Evolutionary conservation across 176 grass and related monocot genomes (phyloP).

Genomic region (Olyra latifolia): DNA sequence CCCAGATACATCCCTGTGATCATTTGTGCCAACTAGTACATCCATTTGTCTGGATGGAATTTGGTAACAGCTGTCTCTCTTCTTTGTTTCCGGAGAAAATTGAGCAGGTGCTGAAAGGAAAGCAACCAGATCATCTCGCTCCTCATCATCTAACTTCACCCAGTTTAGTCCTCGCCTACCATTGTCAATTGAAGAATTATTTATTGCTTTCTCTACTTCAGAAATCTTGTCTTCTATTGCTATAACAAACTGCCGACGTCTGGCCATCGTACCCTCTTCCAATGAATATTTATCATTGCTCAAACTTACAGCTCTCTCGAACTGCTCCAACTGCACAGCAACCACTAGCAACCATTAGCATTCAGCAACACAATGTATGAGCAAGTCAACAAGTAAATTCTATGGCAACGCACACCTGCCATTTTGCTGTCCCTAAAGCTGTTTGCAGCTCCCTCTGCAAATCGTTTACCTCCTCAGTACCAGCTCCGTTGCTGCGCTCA

Average conservation of each 20-base stretch:
- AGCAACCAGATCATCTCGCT: conserved; percentile 70
- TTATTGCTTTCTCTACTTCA: conserved; percentile 53
- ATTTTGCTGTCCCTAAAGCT: conserved; percentile 89
- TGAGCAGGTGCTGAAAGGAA: conserved; percentile 71
- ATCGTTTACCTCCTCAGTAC: conserved; percentile 46
- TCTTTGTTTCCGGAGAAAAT: conserved; percentile 41
- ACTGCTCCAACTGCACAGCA: conserved; percentile 74
- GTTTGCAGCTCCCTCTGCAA: conserved; percentile 67
- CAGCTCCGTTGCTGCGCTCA: conserved; percentile 34
- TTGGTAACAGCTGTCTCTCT: conserved; percentile 15
- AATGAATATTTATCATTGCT: conserved; percentile 56
- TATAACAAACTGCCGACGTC: conserved; percentile 69
- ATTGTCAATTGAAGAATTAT: conserved; percentile 43
- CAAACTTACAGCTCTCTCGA: conserved; percentile 65
- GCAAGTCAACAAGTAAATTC: conserved; percentile 12
- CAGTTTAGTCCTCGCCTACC: conserved; percentile 53
- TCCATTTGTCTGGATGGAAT: conserved; percentile 24
- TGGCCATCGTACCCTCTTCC: conserved; percentile 57
- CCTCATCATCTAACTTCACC: conserved; percentile 81
- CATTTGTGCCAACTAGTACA: background rate
- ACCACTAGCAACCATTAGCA: background rate
- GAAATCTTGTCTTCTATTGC: conserved; percentile 68
- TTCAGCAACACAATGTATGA: background rate
- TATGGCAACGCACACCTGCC: conserved; percentile 62
- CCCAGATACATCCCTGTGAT: background rate